phyloP scores from a whole-genome alignment of 257 asterid species.

The Solanum pimpinellifolium region DNA sequence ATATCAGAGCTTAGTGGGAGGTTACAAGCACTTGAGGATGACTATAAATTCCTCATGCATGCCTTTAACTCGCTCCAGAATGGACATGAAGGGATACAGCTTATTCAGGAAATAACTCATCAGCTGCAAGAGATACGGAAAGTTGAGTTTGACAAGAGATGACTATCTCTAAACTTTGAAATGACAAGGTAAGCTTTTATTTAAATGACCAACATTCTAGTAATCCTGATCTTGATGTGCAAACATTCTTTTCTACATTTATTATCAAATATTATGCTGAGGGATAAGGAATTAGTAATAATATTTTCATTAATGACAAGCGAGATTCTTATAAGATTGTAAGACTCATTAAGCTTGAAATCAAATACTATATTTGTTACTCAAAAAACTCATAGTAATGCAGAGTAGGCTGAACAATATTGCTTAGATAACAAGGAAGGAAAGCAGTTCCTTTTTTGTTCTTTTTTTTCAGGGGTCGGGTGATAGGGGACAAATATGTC shows the following conservation, averaged over 20 bases:
- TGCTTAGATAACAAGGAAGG: background rate
- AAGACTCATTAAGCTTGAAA: background rate
- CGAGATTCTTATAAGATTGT: background rate
- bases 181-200: constrained; percentile 3
- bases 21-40: constrained; percentile 45
- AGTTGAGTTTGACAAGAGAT: constrained; percentile 11
- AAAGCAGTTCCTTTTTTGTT: background rate
- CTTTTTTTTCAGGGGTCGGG: background rate
- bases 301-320: background rate
- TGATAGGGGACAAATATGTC: background rate
- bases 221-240: background rate
- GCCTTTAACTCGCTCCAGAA: constrained; percentile 25
- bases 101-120: constrained; percentile 39
- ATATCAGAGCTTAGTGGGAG: constrained; percentile 24
- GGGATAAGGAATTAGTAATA: background rate
- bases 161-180: constrained; percentile 8
- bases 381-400: background rate
- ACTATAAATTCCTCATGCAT: constrained; percentile 26
- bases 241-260: background rate
- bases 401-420: background rate
- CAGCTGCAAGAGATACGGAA: constrained; percentile 35
- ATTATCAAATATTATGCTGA: background rate
- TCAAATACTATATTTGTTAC: background rate
- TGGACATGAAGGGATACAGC: constrained; percentile 36
- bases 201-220: background rate